phyloP scores from a whole-genome alignment of 2,329 filamentous ascomycete species.

The Stachybotrys echinatus region DNA sequence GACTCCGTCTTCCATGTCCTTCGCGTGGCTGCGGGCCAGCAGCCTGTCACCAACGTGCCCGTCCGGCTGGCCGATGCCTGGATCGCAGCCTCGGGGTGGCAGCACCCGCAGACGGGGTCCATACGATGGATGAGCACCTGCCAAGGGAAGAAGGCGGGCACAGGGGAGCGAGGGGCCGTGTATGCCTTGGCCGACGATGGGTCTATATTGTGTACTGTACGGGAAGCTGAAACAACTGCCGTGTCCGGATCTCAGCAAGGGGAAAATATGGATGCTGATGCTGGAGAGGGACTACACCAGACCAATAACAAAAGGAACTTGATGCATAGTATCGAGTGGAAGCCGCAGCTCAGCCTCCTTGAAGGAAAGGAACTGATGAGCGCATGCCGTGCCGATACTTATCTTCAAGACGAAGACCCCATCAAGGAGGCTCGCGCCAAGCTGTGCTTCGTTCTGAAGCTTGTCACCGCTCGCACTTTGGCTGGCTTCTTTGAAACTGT shows the following conservation, averaged over 20 bases:
- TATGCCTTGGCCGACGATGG: no score
- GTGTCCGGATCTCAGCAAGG: no score
- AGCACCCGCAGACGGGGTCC: constrained; percentile 16
- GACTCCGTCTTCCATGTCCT: constrained; percentile 28
- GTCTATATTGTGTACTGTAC: no score
- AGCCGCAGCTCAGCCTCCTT: constrained; percentile 31
- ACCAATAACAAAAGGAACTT: constrained; percentile 20
- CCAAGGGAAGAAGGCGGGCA: constrained; percentile 8
- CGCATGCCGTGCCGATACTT: constrained; percentile 15
- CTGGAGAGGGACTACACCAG: no score
- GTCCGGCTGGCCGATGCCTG: constrained; percentile 22
- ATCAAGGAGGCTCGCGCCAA: constrained; percentile 1
- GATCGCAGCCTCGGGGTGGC: constrained; percentile 26
- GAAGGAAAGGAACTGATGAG: no score
- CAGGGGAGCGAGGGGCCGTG: constrained; percentile 21
- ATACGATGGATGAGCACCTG: constrained; percentile 14
- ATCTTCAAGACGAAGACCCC: constrained; percentile 15
- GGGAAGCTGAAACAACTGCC: no score
- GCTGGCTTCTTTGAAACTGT: constrained; percentile 1
- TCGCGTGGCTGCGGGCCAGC: constrained; percentile 11
- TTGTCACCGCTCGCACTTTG: constrained; percentile 7
- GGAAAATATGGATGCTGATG: no score
- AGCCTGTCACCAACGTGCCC: constrained; percentile 19
- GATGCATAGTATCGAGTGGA: constrained; percentile 29
- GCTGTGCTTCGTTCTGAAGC: neutral